Evolutionary conservation across 345 rosid genomes (phyloP).

Genomic region (Bruguiera parviflora): DNA sequence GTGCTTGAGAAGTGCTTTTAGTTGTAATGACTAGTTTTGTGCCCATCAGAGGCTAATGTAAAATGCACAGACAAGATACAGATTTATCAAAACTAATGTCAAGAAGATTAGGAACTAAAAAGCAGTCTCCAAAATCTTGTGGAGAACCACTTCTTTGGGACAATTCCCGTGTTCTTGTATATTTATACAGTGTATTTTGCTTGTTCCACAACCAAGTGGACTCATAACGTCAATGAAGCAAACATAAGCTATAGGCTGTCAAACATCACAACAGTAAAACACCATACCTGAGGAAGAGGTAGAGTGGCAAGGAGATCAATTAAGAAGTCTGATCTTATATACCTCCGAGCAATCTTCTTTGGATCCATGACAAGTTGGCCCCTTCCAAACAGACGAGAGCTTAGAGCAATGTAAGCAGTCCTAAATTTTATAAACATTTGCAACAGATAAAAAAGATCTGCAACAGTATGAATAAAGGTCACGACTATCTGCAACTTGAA

Average conservation of each 20-base stretch:
- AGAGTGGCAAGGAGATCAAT: slow-evolving; percentile 79
- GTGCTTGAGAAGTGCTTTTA: too few species aligned
- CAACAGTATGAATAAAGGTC: slow-evolving; percentile 69
- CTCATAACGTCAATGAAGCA: not conserved
- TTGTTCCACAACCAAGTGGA: not conserved
- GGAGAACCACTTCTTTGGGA: too few species aligned
- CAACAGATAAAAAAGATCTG: slow-evolving; percentile 77
- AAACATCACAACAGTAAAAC: not conserved
- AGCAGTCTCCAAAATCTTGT: too few species aligned
- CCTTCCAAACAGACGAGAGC: slow-evolving; percentile 84
- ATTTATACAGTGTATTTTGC: not conserved
- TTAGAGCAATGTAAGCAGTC: slow-evolving; percentile 83
- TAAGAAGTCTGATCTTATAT: slow-evolving; percentile 74
- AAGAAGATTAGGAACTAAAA: too few species aligned
- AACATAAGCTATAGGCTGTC: not conserved
- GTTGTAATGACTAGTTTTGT: too few species aligned
- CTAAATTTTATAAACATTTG: slow-evolving; percentile 84
- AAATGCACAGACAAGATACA: too few species aligned
- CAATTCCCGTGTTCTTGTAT: not conserved
- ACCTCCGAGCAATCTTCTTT: slow-evolving; percentile 63
- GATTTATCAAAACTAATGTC: too few species aligned
- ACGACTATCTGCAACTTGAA: slow-evolving; percentile 49
- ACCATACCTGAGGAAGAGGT: slow-evolving; percentile 86
- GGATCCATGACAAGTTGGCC: slow-evolving; percentile 97
- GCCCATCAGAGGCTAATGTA: too few species aligned